Evolutionary conservation across 495 filamentous ascomycete species (phyloP), one percentile per base, ranked within the genome.

Genomic region (Darksidea phi): DNA sequence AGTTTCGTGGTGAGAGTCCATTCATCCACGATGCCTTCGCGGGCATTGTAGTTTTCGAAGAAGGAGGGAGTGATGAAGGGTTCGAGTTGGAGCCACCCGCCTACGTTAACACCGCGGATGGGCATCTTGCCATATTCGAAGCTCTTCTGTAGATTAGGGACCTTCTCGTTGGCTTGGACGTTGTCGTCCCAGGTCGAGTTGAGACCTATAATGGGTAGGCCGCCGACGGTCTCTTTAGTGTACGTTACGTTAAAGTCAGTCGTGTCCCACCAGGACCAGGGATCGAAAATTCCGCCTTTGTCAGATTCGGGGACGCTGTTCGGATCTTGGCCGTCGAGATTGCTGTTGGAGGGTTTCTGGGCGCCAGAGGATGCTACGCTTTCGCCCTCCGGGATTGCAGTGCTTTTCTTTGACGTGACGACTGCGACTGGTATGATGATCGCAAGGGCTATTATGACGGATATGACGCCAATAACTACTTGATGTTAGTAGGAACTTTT

Each of bases 1-100:
- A 97, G 80, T 60, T 87, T 76, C 38, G 75, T 73, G 56, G 81
- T 84, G 42, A 97, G 75, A 0, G 90, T 96, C 66, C 81, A 97
- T 74, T 99, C 95, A 68, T 99, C 95, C 18, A 97, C 78, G 51
- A 97, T 80, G 15, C 80, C 82, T 48, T 85, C 72, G 15, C 72
- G 75, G 1, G 74, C 66, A 50, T 82, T 78, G 75, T 89, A 96
- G 7, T 63, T 62, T 1, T 85, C 73, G 70, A 99, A 99, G 26
- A 97, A 78, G 1, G 91, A 96, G 0, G 95, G 95, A 15, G 87
- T 91, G 69, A 99, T 97, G 68, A 95, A 96, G 0, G 95, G 95
- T 64, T 99, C 95, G 7, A 99, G 76, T 0, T 86, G 88, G 2
- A 99, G 81, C 95, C 94, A 99, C 25, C 95, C 95, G 36, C 95